A percentile compares a stretch with the other conserved stretches of the same genome.
phyloP scores from a whole-genome alignment of 139 green algal genomes.

The Picochlorum sp. region DNA sequence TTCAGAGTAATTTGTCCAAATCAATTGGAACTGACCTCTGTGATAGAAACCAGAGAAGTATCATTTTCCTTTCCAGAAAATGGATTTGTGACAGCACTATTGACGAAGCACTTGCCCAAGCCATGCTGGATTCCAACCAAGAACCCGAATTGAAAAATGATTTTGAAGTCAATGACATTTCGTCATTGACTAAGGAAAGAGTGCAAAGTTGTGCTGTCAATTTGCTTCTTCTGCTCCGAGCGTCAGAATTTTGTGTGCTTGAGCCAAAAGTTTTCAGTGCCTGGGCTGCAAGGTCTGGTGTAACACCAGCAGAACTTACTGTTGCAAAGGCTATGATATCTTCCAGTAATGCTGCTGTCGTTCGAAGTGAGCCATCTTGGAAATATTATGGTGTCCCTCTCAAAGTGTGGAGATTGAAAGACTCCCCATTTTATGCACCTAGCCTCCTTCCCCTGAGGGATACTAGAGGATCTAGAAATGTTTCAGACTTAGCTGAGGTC shows the following conservation, averaged over 20 bases:
- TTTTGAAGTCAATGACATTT: not conserved
- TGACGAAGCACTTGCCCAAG: not conserved
- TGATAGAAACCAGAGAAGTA: not conserved
- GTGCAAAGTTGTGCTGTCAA: not conserved
- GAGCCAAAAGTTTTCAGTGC: not conserved
- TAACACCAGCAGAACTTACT: conserved; percentile 2
- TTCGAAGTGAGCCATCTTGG: conserved; percentile 4
- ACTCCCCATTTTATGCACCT: not conserved
- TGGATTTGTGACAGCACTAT: conserved; percentile 1
- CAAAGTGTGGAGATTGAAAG: conserved; percentile 3
- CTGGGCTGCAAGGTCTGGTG: conserved; percentile 4
- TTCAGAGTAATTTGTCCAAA: not conserved
- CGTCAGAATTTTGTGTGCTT: not conserved
- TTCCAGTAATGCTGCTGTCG: not conserved
- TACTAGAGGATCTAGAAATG: not conserved
- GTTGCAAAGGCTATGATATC: conserved; percentile 7
- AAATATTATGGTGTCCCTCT: conserved; percentile 3
- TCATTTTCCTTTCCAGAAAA: conserved; percentile 1
- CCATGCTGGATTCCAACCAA: not conserved
- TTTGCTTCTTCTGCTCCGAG: not conserved
- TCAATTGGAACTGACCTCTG: not conserved
- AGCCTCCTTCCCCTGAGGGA: not conserved
- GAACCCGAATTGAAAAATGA: not conserved
- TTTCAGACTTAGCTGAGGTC: not conserved
- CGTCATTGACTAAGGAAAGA: not conserved